A percentile compares a stretch with the other conserved stretches of the same genome.
Conservation (phyloP, 345 rosid genomes). For the Hibiscus mutabilis region DNA sequence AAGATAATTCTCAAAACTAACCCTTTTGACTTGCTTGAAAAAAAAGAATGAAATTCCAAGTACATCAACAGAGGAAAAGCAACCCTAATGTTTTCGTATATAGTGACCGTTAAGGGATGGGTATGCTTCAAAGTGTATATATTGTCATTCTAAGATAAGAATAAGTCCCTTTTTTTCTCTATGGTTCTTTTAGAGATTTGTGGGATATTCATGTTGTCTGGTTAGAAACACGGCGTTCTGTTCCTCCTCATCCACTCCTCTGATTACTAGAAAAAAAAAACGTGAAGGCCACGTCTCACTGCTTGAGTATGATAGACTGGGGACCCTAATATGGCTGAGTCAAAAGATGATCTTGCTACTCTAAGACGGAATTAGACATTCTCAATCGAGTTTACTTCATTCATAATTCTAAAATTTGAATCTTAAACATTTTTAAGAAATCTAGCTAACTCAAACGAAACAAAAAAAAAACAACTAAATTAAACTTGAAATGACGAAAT, state of each 20-base stretch:
- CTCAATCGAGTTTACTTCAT: no score
- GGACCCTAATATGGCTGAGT: not conserved
- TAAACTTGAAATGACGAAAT: no score
- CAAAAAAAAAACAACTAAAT: no score
- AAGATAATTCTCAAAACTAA: slow-evolving; percentile 14
- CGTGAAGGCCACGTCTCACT: not conserved
- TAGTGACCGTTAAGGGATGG: no score
- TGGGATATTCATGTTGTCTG: slow-evolving; percentile 37
- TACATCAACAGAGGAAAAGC: slow-evolving; percentile 23
- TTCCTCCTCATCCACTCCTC: slow-evolving; percentile 20
- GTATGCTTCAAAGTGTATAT: not conserved
- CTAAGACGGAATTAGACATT: no score
- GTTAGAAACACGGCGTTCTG: slow-evolving; percentile 7
- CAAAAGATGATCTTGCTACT: not conserved
- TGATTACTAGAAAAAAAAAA: not conserved
- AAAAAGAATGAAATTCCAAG: slow-evolving; percentile 6
- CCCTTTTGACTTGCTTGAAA: slow-evolving; percentile 27
- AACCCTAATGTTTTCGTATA: slow-evolving; percentile 21
- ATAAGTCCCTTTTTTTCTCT: not conserved
- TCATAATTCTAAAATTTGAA: no score
- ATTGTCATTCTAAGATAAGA: slow-evolving; percentile 14
- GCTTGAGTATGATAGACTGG: not conserved
- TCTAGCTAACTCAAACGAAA: no score
- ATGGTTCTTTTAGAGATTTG: not conserved
- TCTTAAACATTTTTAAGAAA: no score